phyloP scores from a whole-genome alignment of 2,329 filamentous ascomycete genomes.

The Aureobasidium sp. region DNA sequence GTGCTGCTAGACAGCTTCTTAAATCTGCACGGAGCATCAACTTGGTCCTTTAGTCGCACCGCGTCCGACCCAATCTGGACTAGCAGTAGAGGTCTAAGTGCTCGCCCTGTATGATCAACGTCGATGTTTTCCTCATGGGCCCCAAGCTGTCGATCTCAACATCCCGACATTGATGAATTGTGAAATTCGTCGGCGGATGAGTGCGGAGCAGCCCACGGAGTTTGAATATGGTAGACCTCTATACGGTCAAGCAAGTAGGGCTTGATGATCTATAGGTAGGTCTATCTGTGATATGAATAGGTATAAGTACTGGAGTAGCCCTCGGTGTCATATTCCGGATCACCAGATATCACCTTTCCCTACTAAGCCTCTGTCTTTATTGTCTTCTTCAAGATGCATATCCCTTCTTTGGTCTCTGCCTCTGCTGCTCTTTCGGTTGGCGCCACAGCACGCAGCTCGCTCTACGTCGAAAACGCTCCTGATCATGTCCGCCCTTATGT shows the following conservation, averaged over 20 bases:
- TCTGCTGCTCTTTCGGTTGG: neutral
- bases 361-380: neutral
- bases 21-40: neutral
- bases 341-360: conserved; percentile 1
- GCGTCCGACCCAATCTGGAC: neutral
- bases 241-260: neutral
- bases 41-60: neutral
- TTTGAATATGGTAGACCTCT: neutral
- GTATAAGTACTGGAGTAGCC: conserved; percentile 2
- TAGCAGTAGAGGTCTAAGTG: neutral
- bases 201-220: neutral
- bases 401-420: neutral
- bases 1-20: neutral
- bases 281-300: neutral
- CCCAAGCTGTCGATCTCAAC: neutral
- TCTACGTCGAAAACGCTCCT: conserved; percentile 23
- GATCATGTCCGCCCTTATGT: conserved; percentile 32
- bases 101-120: neutral
- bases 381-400: neutral
- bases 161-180: neutral
- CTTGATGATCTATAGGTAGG: neutral
- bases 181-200: neutral
- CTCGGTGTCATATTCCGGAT: neutral
- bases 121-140: neutral
- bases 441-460: neutral